These are phyloP conservation scores for Secale cereale DNA, from an alignment of 176 grass and related monocot genomes.

Conservation along the genomic window DNA sequence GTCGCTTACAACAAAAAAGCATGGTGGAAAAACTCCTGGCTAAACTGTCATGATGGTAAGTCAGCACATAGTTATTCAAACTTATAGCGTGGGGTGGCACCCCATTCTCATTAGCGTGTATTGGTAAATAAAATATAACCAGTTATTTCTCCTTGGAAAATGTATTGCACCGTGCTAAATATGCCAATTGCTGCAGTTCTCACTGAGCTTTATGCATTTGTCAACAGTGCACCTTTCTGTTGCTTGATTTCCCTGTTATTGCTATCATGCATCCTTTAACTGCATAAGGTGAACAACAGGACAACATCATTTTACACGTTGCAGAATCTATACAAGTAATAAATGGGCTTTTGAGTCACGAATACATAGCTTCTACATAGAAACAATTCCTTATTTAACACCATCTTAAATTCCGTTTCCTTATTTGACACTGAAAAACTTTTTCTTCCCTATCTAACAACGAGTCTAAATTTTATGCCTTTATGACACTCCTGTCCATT, in stretches of 20 bases:
- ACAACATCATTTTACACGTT: not conserved
- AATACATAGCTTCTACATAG: not conserved
- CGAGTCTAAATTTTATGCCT: no score
- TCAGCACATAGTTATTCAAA: not conserved
- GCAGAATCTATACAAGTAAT: not conserved
- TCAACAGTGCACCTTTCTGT: not conserved
- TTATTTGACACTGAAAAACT: no score
- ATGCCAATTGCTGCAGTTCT: not conserved
- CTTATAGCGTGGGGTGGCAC: not conserved
- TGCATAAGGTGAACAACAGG: not conserved
- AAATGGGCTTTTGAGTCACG: not conserved
- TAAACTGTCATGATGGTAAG: slow-evolving; percentile 55
- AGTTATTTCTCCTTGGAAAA: not conserved
- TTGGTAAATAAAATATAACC: not conserved
- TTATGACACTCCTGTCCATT: no score
- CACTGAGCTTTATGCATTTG: not conserved
- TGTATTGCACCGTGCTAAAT: not conserved
- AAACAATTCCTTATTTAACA: no score
- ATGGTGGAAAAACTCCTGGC: slow-evolving; percentile 84
- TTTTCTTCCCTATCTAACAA: no score
- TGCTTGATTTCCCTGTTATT: no score
- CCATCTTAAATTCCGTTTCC: no score
- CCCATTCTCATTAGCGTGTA: not conserved
- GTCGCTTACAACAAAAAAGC: slow-evolving; percentile 61
- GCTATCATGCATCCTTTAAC: not conserved